Evolutionary conservation across 768 basidiomycete species (phyloP).

Genomic region (Kondoa subrosea): DNA sequence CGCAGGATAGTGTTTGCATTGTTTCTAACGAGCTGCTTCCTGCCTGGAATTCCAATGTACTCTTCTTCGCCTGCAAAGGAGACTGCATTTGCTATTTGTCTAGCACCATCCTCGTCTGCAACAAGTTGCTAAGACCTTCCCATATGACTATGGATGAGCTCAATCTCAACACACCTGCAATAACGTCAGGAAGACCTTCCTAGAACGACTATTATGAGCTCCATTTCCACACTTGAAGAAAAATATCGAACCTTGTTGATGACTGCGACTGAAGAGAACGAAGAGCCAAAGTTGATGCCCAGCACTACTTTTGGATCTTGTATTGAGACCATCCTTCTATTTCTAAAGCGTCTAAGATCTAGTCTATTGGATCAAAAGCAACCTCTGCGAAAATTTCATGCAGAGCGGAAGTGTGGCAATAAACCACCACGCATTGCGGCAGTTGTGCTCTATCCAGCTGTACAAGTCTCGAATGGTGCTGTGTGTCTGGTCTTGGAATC

Average conservation of each 20-base stretch:
- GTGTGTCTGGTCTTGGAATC: too few species aligned
- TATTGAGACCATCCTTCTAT: too few species aligned
- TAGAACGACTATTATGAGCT: neutral
- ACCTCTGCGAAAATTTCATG: too few species aligned
- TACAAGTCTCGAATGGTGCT: too few species aligned
- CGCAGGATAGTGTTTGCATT: constrained; percentile 82
- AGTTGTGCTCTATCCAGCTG: too few species aligned
- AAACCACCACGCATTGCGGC: too few species aligned
- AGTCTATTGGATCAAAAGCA: too few species aligned
- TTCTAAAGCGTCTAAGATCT: too few species aligned
- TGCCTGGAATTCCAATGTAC: constrained; percentile 94
- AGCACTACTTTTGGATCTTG: constrained; percentile 46
- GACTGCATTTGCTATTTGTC: constrained; percentile 88
- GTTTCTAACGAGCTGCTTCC: constrained; percentile 87
- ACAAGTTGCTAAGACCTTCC: constrained; percentile 91
- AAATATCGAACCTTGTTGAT: constrained; percentile 56
- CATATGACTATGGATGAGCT: constrained; percentile 51
- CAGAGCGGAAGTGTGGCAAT: too few species aligned
- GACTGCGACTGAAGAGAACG: constrained; percentile 85
- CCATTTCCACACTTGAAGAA: constrained; percentile 21
- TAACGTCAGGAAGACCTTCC: neutral
- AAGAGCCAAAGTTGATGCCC: constrained; percentile 92
- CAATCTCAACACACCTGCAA: constrained; percentile 1
- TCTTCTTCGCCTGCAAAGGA: constrained; percentile 81
- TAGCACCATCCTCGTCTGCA: constrained; percentile 95